These are phyloP conservation scores for Nitzschia sp. DNA, from an alignment of 108 stramenopile genomes.

Conservation along the genomic window DNA sequence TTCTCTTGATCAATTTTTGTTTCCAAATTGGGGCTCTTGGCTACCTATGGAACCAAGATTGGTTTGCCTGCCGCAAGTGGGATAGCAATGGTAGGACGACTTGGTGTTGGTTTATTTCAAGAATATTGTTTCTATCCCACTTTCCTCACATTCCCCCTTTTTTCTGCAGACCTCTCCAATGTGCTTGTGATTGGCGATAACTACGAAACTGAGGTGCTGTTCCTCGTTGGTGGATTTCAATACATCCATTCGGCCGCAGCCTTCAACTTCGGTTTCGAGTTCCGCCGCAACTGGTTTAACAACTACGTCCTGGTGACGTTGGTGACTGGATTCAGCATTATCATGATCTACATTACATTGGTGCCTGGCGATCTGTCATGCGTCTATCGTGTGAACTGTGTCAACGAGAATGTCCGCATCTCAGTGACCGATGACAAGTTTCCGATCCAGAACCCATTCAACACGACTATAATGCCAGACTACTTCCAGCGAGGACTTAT, in stretches of 20 bases:
- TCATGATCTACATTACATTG: constrained; percentile 37
- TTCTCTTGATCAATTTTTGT: constrained; percentile 54
- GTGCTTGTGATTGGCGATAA: constrained; percentile 54
- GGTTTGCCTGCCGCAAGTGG: constrained; percentile 71
- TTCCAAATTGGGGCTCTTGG: constrained; percentile 47
- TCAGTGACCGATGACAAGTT: constrained; percentile 19
- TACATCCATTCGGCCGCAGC: constrained; percentile 60
- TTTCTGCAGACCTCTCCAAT: constrained; percentile 43
- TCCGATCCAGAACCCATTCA: constrained; percentile 48
- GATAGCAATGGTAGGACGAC: too few species aligned
- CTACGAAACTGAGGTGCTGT: constrained; percentile 54
- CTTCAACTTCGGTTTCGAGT: constrained; percentile 57
- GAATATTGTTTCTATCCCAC: too few species aligned
- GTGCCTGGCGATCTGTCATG: constrained; percentile 45
- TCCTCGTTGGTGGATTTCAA: constrained; percentile 61
- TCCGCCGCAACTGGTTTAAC: constrained; percentile 36
- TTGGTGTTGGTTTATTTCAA: too few species aligned
- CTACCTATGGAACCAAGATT: constrained; percentile 50
- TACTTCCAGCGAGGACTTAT: constrained; percentile 43
- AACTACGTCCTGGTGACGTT: constrained; percentile 57
- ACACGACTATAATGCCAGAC: constrained; percentile 67
- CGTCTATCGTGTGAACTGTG: constrained; percentile 60
- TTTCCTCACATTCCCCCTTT: too few species aligned
- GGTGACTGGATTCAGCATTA: constrained; percentile 18
- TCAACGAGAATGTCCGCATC: constrained; percentile 44